Conservation (phyloP, 2,329 filamentous ascomycete species). For the Ophiostoma ips region DNA sequence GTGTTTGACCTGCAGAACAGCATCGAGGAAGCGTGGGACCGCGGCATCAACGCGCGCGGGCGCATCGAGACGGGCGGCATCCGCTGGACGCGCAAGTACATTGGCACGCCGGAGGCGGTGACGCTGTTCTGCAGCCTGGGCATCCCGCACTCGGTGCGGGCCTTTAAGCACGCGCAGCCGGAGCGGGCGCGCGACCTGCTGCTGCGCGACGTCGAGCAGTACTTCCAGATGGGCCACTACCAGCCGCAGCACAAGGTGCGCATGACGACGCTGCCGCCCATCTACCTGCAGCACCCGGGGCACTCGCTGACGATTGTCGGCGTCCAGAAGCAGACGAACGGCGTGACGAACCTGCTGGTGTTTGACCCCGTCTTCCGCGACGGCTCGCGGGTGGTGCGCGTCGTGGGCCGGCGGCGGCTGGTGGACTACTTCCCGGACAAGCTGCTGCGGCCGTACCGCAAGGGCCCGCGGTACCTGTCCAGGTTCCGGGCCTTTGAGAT, state of each 20-base stretch:
- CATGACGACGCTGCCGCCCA: constrained; percentile 59
- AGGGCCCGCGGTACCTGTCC: constrained; percentile 51
- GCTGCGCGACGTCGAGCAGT: constrained; percentile 54
- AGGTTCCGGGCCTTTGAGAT: constrained; percentile 69
- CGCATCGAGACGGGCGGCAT: constrained; percentile 77
- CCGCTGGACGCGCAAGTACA: constrained; percentile 81
- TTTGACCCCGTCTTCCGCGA: constrained; percentile 80
- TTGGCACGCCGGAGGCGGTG: constrained; percentile 81
- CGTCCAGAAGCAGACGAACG: constrained; percentile 54
- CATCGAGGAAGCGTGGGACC: constrained; percentile 82
- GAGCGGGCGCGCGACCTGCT: constrained; percentile 40
- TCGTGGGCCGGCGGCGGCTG: constrained; percentile 35
- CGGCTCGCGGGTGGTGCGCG: constrained; percentile 43
- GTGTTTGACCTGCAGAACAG: constrained; percentile 73
- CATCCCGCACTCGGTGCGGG: constrained; percentile 54
- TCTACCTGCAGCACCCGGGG: constrained; percentile 80
- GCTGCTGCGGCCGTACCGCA: constrained; percentile 59
- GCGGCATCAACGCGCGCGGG: constrained; percentile 62
- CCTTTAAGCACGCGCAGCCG: constrained; percentile 36
- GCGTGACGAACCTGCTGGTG: constrained; percentile 57
- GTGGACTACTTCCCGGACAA: constrained; percentile 32
- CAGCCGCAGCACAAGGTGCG: constrained; percentile 47
- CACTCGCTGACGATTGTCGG: constrained; percentile 88
- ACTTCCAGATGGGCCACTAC: constrained; percentile 50
- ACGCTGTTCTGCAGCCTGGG: constrained; percentile 59